Percentiles rank a stretch among this genome's conserved stretches.
Evolutionary conservation across 805 yeast genomes (phyloP).

Genomic region (Candida mattraensis): DNA sequence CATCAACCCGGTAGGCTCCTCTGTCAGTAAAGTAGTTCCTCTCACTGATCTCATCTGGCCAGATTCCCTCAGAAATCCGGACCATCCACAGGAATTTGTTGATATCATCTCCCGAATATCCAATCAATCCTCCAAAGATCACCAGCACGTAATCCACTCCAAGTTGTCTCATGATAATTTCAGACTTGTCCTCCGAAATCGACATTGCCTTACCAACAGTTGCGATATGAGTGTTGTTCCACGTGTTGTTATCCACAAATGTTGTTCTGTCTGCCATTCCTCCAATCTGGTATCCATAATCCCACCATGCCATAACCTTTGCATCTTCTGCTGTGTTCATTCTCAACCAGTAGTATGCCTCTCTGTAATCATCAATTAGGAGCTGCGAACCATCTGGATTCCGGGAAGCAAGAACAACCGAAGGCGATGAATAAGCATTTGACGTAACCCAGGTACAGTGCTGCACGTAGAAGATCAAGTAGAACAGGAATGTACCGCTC

Average conservation of each 20-base stretch:
- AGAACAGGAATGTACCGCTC: conserved; percentile 64
- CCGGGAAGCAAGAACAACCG: conserved; percentile 86
- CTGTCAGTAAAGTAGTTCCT: conserved; percentile 75
- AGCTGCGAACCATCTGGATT: conserved; percentile 82
- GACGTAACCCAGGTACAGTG: conserved; percentile 98
- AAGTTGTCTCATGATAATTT: conserved; percentile 81
- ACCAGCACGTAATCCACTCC: conserved; percentile 94
- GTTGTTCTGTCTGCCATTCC: conserved; percentile 99
- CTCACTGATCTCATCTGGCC: conserved; percentile 98
- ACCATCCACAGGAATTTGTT: conserved; percentile 99
- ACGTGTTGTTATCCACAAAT: conserved; percentile 95
- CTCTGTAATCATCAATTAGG: conserved; percentile 95
- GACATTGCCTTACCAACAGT: conserved; percentile 99
- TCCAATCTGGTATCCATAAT: conserved; percentile 98
- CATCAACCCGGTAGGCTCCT: conserved; percentile 90
- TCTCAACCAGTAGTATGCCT: conserved; percentile 97
- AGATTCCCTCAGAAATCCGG: conserved; percentile 95
- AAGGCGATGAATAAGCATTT: conserved; percentile 94
- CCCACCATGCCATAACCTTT: conserved; percentile 99
- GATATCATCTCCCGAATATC: conserved; percentile 94
- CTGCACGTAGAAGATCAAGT: conserved; percentile 76
- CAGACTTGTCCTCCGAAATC: conserved; percentile 81
- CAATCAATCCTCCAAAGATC: conserved; percentile 91
- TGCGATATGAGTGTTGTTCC: conserved; percentile 99
- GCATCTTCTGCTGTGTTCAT: conserved; percentile 98